Percentiles rank a stretch among this genome's conserved stretches.
These are phyloP conservation scores for Rhododendron griersonianum DNA, from an alignment of 148 eudicot species.

Conservation along the genomic window DNA sequence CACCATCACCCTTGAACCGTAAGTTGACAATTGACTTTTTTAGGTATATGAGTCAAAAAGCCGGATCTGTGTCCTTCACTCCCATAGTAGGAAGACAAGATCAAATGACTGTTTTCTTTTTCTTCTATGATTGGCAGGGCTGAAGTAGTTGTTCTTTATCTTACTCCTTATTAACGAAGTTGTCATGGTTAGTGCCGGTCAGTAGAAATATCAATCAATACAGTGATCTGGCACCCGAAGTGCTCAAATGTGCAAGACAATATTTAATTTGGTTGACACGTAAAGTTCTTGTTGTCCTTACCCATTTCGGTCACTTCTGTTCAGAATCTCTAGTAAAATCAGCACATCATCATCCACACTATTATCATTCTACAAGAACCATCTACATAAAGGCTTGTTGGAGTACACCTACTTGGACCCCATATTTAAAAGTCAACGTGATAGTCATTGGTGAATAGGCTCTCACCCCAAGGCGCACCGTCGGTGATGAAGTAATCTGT, in stretches of 20 bases:
- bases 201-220: background rate
- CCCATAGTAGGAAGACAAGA: background rate
- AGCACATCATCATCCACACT: background rate
- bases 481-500: conserved; percentile 74
- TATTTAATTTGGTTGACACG: background rate
- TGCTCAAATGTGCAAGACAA: background rate
- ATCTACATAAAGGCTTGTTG: background rate
- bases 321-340: background rate
- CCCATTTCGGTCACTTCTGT: background rate
- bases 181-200: background rate
- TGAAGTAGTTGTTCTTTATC: background rate
- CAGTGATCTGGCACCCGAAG: background rate
- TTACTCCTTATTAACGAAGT: background rate
- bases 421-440: conserved; percentile 4
- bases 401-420: background rate
- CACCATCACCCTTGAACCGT: background rate
- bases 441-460: background rate
- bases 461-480: conserved; percentile 81
- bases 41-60: background rate
- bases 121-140: background rate
- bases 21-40: background rate
- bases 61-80: background rate
- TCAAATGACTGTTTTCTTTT: background rate
- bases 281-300: background rate
- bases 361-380: background rate